Base-by-base conservation (phyloP, 345 rosid species). In the Eucalyptus tenuipes region DNA sequence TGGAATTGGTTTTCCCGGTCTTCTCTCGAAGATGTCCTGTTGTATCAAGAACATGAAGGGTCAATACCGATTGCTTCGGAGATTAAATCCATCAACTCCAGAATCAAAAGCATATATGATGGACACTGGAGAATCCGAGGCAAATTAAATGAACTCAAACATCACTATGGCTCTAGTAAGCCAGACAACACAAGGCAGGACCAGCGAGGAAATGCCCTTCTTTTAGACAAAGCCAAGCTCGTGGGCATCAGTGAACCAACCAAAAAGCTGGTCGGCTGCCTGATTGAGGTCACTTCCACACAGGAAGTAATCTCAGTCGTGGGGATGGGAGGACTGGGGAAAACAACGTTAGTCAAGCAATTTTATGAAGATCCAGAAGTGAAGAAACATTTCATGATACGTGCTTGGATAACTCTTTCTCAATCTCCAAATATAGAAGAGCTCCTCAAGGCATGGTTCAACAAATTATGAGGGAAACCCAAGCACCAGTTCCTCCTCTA, bases 191-290 rank as follows among this genome's bases (percentile, higher is more conserved):
- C 79, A 71, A 88, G 91, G 90, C 88, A 88, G 55, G 91, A 90
- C 37, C 71, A 87, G 40, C 85, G 91, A 48, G 89, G 89, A 66
- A 90, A 89, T 49, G 92, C 93, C 31, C 93, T 91, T 89, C 90
- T 90, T 20, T 25, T 92, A 52, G 93, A 93, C 52, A 71, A 90
- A 84, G 52, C 89, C 5, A 92, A 93, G 52, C 66, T 92, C 4
- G 93, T 93, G 53, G 94, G 93, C 61, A 89, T 90, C 45, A 90
- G 89, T 13, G 91, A 87, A 79, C 90, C 88, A 10, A 91, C 88
- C 59, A 50, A 88, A 89, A 75, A 90, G 57, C 87, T 93, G 44
- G 49, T 89, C 11, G n/a, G 87, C 47, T 40, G 86, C 88, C 84
- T 93, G 10, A 87, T 91, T 4, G 87, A 53, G 40, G 93, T 91